phyloP scores from a whole-genome alignment of 176 grass and related monocot genomes.

The Triticum dicoccoides region DNA sequence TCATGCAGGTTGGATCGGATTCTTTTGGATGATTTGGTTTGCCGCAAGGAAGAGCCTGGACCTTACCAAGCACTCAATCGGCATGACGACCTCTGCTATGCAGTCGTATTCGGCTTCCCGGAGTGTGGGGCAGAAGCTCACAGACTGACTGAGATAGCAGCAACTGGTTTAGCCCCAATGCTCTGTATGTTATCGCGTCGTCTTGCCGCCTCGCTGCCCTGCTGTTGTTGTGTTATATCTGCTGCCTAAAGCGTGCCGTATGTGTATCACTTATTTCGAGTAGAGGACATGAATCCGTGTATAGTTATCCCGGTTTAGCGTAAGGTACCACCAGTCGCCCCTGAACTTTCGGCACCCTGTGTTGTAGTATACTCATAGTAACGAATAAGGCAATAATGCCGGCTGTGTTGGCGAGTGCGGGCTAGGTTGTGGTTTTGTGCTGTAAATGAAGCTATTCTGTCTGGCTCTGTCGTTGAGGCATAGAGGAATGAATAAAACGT shows the following conservation, averaged over 20 bases:
- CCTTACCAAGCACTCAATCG: conserved; percentile 61
- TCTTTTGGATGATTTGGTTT: conserved; percentile 77
- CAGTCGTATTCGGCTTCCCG: conserved; percentile 58
- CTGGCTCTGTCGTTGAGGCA: not conserved
- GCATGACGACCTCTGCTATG: conserved; percentile 56
- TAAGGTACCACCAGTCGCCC: not conserved
- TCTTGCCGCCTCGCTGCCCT: not conserved
- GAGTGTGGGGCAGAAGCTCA: conserved; percentile 21
- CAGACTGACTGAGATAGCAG: conserved; percentile 6
- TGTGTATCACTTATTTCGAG: conserved; percentile 26
- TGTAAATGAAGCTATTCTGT: not conserved
- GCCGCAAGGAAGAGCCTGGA: conserved; percentile 65
- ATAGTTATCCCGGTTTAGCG: not conserved
- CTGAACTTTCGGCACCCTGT: not conserved
- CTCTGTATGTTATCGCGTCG: not conserved
- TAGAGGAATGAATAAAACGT: not conserved
- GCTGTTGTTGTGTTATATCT: not conserved
- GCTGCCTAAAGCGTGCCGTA: not conserved
- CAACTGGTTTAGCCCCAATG: not conserved
- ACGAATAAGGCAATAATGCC: not conserved
- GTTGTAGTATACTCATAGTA: not conserved
- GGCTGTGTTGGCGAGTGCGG: not conserved
- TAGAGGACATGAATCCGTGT: not conserved
- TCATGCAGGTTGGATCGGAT: conserved; percentile 75
- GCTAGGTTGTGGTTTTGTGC: not conserved